Evolutionary conservation across 2,329 filamentous ascomycete genomes (phyloP).

Genomic region (Periconia macrospinosa): DNA sequence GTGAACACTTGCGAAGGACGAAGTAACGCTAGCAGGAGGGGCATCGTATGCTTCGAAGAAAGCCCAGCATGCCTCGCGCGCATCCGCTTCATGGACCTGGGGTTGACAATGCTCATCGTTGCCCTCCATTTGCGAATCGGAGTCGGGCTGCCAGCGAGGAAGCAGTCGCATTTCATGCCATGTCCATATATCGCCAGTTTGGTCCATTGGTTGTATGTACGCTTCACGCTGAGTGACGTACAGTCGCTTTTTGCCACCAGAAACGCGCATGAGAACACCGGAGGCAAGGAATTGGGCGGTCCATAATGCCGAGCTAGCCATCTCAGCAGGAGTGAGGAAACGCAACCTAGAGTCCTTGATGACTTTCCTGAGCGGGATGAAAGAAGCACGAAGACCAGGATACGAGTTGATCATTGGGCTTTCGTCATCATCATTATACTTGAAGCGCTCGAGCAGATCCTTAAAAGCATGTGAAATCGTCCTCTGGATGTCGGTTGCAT

Average conservation of each 20-base stretch:
- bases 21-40: conserved; percentile 47
- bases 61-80: conserved; percentile 67
- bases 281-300: conserved; percentile 70
- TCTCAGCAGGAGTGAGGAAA: conserved; percentile 71
- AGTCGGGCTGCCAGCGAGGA: conserved; percentile 57
- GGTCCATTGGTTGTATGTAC: conserved; percentile 66
- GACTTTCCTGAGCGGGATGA: conserved; percentile 76
- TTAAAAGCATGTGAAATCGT: conserved; percentile 67
- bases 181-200: conserved; percentile 60
- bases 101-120: conserved; percentile 40
- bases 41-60: conserved; percentile 68
- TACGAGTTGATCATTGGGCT: conserved; percentile 26
- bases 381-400: conserved; percentile 66
- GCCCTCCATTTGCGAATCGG: conserved; percentile 33
- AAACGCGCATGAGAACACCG: conserved; percentile 72
- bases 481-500: conserved; percentile 68
- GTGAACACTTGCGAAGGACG: conserved; percentile 47
- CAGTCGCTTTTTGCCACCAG: conserved; percentile 62
- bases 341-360: conserved; percentile 72
- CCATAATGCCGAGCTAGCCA: conserved; percentile 74
- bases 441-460: conserved; percentile 47
- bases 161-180: conserved; percentile 71
- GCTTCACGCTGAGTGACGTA: conserved; percentile 76
- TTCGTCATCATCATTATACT: conserved; percentile 29
- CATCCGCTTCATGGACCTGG: conserved; percentile 62